Evolutionary conservation across 2,329 filamentous ascomycete genomes (phyloP), one percentile per base, ranked within the genome.

Genomic region (Arthrobotrys iridis): DNA sequence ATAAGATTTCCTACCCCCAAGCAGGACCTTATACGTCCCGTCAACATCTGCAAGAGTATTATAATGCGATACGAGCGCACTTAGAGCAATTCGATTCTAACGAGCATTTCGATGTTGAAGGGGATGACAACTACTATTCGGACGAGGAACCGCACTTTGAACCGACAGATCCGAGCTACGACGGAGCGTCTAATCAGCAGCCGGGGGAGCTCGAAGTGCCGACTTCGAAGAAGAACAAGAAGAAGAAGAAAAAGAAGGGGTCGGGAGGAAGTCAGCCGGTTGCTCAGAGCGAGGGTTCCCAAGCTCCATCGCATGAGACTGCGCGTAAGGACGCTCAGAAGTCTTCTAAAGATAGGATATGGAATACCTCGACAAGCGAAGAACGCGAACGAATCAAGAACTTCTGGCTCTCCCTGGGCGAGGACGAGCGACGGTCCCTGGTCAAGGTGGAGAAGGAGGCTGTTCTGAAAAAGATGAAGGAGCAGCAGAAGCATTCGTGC

Each of bases 381-480:
- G 95, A 99, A 84, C 91, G 95, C 35, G 93, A 97, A 84, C 91
- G 95, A 60, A 99, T 99, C 81, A 97, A 97, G 83, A 92, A 97
- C 79, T 99, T 98, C 83, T 99, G 95, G 95, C 87, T 99, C 62
- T 93, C 93, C 13, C 84, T 99, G 45, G 93, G 92, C 78, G 95
- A 99, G 82, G 92, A 96, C 37, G 93, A 98, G 82, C 91, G 95
- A 79, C 95, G 96, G 82, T 95, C 92, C 13, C 85, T 99, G 50
- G 93, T 99, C 81, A 97, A 97, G 83, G 94, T 99, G 28, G 95
- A 99, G 83, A 99, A 99, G 84, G 94, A 99, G 83, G 94, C 95
- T 5, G 95, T 99, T 0, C 84, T 99, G 67, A 93, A 92, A 81
- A 99, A 99, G 85, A 99, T 99, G 95, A 99, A 99, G 86, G 95